A percentile compares a stretch with the other conserved stretches of the same genome.
phyloP scores from a whole-genome alignment of 2,329 filamentous ascomycete genomes.

The Coleophoma crateriformis region DNA sequence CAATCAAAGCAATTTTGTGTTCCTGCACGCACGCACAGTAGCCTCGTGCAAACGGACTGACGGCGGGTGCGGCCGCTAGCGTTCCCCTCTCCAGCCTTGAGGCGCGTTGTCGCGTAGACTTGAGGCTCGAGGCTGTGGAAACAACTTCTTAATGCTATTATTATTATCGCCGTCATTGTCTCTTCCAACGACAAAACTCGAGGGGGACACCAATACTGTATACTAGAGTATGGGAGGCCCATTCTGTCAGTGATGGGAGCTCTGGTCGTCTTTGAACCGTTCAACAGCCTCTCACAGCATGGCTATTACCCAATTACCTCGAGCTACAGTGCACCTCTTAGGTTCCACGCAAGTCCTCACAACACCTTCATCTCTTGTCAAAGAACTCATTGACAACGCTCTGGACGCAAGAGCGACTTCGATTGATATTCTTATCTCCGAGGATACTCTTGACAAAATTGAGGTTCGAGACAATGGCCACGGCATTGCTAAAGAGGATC shows the following conservation, averaged over 20 bases:
- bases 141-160: not conserved
- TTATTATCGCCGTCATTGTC: too few relatives aligned
- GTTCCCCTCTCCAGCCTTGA: not conserved
- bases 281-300: constrained; percentile 8
- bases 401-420: constrained; percentile 65
- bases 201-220: not conserved
- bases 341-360: constrained; percentile 56
- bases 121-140: not conserved
- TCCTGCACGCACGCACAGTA: too few relatives aligned
- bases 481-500: constrained; percentile 60
- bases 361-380: constrained; percentile 57
- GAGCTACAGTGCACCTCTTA: constrained; percentile 47
- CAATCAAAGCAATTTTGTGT: too few relatives aligned
- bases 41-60: too few relatives aligned
- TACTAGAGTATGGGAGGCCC: too few relatives aligned
- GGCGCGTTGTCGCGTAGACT: not conserved
- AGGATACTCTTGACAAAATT: constrained; percentile 63
- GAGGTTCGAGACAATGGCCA: constrained; percentile 70
- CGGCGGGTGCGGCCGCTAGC: too few relatives aligned
- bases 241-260: too few relatives aligned
- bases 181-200: too few relatives aligned
- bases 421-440: constrained; percentile 58
- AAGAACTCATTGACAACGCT: constrained; percentile 74
- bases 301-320: constrained; percentile 40
- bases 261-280: too few relatives aligned